phyloP scores from a whole-genome alignment of 257 asterid species.

The Lycium ferocissimum region DNA sequence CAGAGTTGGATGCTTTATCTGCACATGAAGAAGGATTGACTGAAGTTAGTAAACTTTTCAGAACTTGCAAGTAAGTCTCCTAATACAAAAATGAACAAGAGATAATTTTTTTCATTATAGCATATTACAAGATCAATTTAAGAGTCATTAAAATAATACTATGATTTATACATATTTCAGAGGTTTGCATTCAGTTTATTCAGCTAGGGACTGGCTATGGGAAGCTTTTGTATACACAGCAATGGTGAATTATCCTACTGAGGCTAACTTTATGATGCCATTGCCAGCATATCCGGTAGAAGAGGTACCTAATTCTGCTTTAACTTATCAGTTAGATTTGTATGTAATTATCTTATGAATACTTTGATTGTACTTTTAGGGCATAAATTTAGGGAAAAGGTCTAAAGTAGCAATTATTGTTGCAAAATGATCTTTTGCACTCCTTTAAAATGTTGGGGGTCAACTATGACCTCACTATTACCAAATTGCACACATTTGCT shows the following conservation, averaged over 20 bases:
- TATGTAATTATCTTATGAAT: no score
- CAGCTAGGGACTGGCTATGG: constrained; percentile 73
- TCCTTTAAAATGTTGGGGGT: no score
- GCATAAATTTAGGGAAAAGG: no score
- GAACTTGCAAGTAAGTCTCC: constrained; percentile 75
- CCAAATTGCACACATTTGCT: no score
- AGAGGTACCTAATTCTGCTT: constrained; percentile 45
- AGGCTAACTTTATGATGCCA: constrained; percentile 72
- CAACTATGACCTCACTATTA: no score
- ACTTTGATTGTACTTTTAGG: no score
- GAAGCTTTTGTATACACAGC: constrained; percentile 73
- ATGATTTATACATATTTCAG: constrained; percentile 37
- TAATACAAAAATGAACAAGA: background rate
- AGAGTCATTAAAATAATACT: background rate
- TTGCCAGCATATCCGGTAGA: constrained; percentile 79
- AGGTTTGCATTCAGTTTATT: constrained; percentile 47
- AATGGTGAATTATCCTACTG: constrained; percentile 76
- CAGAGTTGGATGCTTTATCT: constrained; percentile 56
- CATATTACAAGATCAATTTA: background rate
- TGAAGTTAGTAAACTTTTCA: constrained; percentile 59
- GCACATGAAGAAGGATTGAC: constrained; percentile 45
- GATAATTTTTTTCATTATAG: background rate
- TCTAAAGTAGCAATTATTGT: no score
- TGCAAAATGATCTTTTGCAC: no score
- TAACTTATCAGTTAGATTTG: background rate